phyloP scores from a whole-genome alignment of 805 yeast species.

The Kodamaea leandrae region DNA sequence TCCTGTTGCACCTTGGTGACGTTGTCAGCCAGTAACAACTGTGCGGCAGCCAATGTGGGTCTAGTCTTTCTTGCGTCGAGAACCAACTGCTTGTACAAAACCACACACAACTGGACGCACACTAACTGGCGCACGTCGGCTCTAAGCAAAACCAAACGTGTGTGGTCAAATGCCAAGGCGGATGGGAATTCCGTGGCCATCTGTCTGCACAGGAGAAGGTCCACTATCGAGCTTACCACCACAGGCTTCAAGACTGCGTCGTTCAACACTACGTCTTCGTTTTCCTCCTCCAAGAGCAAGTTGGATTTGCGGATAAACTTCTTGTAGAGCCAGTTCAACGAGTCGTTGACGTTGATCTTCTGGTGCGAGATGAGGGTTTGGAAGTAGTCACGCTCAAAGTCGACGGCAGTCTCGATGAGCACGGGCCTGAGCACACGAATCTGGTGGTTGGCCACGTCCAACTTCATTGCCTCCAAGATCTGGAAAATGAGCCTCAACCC shows the following conservation, averaged over 20 bases:
- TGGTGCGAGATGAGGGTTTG: constrained; percentile 49
- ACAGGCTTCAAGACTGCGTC: constrained; percentile 31
- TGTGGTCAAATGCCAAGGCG: constrained; percentile 79
- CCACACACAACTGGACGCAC: constrained; percentile 70
- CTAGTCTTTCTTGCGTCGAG: constrained; percentile 18
- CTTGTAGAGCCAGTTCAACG: constrained; percentile 63
- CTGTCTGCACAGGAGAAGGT: constrained; percentile 70
- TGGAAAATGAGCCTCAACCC: constrained; percentile 78
- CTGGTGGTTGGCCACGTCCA: constrained; percentile 94
- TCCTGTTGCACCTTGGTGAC: constrained; percentile 59
- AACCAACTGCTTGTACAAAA: constrained; percentile 68
- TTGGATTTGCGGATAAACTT: constrained; percentile 24
- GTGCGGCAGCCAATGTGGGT: constrained; percentile 19
- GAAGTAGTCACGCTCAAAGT: constrained; percentile 84
- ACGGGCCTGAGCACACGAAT: constrained; percentile 82
- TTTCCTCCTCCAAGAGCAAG: constrained; percentile 12
- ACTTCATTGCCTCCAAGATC: constrained; percentile 88
- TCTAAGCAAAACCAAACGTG: constrained; percentile 70
- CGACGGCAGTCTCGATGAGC: constrained; percentile 80
- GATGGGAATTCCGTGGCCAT: constrained; percentile 83
- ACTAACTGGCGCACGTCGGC: constrained; percentile 86
- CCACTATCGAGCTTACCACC: constrained; percentile 53
- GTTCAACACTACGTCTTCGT: constrained; percentile 14
- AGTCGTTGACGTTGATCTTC: constrained; percentile 58
- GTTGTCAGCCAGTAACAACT: constrained; percentile 32